These are phyloP conservation scores for Triticum turgidum DNA, from an alignment of 176 grass and related monocot species.

Conservation along the genomic window DNA sequence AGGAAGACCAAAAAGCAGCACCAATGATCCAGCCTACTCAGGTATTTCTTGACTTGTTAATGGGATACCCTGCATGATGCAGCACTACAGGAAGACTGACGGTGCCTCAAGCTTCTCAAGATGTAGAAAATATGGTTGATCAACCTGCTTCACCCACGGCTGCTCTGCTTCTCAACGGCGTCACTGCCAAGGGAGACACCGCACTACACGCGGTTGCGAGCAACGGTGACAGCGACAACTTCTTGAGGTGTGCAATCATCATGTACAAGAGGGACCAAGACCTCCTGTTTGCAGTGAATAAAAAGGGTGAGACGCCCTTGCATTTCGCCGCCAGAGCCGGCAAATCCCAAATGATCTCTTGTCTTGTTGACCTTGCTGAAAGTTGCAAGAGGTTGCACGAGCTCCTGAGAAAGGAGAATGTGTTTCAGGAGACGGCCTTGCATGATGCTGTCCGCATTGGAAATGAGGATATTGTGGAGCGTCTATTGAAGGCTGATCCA, in stretches of 20 bases:
- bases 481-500: not conserved
- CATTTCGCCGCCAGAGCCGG: not conserved
- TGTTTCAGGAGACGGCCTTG: not conserved
- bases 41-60: too few species aligned
- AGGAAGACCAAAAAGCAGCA: not conserved
- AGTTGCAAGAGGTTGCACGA: not conserved
- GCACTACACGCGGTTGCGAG: not conserved
- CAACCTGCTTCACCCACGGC: not conserved
- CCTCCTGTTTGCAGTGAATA: not conserved
- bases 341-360: not conserved
- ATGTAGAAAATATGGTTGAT: not conserved
- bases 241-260: not conserved
- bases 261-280: not conserved
- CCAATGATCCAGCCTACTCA: not conserved
- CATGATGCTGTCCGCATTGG: not conserved
- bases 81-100: too few species aligned
- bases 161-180: not conserved
- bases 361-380: not conserved
- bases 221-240: not conserved
- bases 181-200: not conserved
- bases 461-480: not conserved
- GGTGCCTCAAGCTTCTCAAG: not conserved
- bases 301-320: not conserved
- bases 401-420: not conserved
- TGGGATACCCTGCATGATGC: too few species aligned